Conservation (phyloP, 768 basidiomycete species). For the Collybia sp. region DNA sequence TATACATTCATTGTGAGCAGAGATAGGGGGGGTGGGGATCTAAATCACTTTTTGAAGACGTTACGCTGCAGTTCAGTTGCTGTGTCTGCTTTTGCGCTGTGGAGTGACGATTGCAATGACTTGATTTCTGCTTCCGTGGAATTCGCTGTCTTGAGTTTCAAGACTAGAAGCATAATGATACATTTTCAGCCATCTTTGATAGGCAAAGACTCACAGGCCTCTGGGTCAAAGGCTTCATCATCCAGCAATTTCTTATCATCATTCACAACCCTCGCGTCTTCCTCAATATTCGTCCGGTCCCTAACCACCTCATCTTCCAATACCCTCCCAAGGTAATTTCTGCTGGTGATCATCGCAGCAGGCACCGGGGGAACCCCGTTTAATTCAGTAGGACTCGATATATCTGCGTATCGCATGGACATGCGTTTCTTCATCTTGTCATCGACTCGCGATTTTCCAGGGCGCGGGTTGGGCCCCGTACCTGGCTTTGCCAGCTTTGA, state of each 20-base stretch:
- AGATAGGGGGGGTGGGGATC: constrained; percentile 5
- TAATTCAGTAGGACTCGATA: constrained; percentile 63
- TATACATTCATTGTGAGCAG: constrained; percentile 23
- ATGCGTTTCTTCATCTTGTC: constrained; percentile 97
- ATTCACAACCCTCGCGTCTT: constrained; percentile 36
- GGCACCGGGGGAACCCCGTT: constrained; percentile 51
- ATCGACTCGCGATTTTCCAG: constrained; percentile 55
- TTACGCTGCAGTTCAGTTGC: constrained; percentile 81
- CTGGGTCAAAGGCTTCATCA: constrained; percentile 81
- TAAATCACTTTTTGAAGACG: constrained; percentile 84
- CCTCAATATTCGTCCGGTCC: constrained; percentile 39
- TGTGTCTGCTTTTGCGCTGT: constrained; percentile 64
- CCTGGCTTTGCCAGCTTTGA: constrained; percentile 27
- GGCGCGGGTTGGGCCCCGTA: background rate
- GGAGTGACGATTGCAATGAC: constrained; percentile 73
- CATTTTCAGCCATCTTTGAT: constrained; percentile 1
- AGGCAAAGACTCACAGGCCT: constrained; percentile 62
- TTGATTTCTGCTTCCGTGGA: constrained; percentile 81
- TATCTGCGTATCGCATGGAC: constrained; percentile 91
- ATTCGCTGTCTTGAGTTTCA: constrained; percentile 85
- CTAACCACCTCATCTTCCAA: constrained; percentile 30
- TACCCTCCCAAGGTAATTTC: constrained; percentile 12
- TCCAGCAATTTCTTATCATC: constrained; percentile 67
- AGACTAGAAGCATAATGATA: constrained; percentile 34
- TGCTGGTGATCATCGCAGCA: constrained; percentile 29